Conservation (phyloP, 495 filamentous ascomycete species). For the Trichoderma parareesei region DNA sequence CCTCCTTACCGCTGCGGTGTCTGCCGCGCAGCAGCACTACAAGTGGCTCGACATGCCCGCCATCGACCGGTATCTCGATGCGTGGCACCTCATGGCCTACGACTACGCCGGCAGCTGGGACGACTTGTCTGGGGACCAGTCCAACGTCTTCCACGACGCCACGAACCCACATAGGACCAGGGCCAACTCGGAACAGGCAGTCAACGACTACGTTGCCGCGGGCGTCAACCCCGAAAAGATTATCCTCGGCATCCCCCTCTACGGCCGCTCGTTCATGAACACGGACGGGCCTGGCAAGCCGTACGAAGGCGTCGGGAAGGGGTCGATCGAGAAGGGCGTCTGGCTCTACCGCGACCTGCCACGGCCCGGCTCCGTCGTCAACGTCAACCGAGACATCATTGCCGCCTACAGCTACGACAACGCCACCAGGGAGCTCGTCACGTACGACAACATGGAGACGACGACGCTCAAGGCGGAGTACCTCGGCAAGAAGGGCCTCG, state of each 20-base stretch:
- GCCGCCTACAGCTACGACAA: slow-evolving; percentile 68
- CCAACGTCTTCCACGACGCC: slow-evolving; percentile 57
- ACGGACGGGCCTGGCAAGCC: slow-evolving; percentile 62
- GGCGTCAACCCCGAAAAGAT: slow-evolving; percentile 63
- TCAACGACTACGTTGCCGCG: slow-evolving; percentile 54
- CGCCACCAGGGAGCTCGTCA: slow-evolving; percentile 51
- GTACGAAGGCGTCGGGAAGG: slow-evolving; percentile 58
- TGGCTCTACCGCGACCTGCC: slow-evolving; percentile 70
- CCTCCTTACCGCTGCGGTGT: slow-evolving; percentile 65
- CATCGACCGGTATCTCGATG: slow-evolving; percentile 73
- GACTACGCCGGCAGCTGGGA: slow-evolving; percentile 71
- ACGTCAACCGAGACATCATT: slow-evolving; percentile 40
- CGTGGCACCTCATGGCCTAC: slow-evolving; percentile 82
- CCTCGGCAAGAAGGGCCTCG: slow-evolving; percentile 53
- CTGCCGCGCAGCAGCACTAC: slow-evolving; percentile 56
- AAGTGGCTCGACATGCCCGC: slow-evolving; percentile 52
- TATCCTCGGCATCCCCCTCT: slow-evolving; percentile 76
- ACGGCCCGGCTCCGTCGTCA: slow-evolving; percentile 36
- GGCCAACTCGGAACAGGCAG: slow-evolving; percentile 59
- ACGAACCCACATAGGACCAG: slow-evolving; percentile 49
- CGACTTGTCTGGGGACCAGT: slow-evolving; percentile 56
- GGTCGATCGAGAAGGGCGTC: slow-evolving; percentile 65
- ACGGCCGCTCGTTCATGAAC: slow-evolving; percentile 68
- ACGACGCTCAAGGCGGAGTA: slow-evolving; percentile 57
- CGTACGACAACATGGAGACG: slow-evolving; percentile 61